A percentile compares a stretch with the other conserved stretches of the same genome.
phyloP scores from a whole-genome alignment of 2,329 filamentous ascomycete genomes.

The Botrytis sinoallii region DNA sequence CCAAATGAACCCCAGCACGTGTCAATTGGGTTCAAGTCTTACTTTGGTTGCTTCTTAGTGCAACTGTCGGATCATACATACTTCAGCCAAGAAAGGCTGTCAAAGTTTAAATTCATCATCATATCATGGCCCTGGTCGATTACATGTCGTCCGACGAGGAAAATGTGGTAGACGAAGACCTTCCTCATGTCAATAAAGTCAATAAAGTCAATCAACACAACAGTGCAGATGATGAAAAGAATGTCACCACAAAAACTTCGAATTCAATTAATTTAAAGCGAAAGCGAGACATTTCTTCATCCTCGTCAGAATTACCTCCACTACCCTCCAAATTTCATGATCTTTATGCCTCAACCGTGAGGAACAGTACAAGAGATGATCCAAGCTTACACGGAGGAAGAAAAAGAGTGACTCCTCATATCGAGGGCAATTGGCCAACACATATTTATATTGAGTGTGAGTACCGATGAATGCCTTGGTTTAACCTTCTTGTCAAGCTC shows the following conservation, averaged over 20 bases:
- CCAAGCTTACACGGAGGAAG: constrained; percentile 82
- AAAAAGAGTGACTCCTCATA: constrained; percentile 76
- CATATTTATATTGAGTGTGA: constrained; percentile 92
- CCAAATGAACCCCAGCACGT: background rate
- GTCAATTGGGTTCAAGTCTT: background rate
- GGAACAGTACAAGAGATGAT: constrained; percentile 76
- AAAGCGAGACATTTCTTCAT: constrained; percentile 31
- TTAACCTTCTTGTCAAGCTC: constrained; percentile 2
- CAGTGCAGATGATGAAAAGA: background rate
- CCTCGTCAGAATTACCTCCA: constrained; percentile 54
- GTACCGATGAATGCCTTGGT: constrained; percentile 33
- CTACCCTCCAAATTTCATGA: constrained; percentile 81
- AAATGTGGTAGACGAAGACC: constrained; percentile 5
- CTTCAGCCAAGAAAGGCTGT: background rate
- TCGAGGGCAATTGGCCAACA: constrained; percentile 87
- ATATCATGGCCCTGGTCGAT: constrained; percentile 61
- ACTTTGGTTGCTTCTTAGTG: background rate
- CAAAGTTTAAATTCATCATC: background rate
- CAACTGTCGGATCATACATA: background rate
- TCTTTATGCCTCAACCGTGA: constrained; percentile 79
- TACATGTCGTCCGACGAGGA: constrained; percentile 57
- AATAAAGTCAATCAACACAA: background rate
- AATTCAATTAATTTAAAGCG: constrained; percentile 33
- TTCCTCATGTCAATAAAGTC: background rate
- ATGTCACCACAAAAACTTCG: background rate